Base-by-base conservation (phyloP, 78 protist genomes). In the Chrysochromulina parva region DNA sequence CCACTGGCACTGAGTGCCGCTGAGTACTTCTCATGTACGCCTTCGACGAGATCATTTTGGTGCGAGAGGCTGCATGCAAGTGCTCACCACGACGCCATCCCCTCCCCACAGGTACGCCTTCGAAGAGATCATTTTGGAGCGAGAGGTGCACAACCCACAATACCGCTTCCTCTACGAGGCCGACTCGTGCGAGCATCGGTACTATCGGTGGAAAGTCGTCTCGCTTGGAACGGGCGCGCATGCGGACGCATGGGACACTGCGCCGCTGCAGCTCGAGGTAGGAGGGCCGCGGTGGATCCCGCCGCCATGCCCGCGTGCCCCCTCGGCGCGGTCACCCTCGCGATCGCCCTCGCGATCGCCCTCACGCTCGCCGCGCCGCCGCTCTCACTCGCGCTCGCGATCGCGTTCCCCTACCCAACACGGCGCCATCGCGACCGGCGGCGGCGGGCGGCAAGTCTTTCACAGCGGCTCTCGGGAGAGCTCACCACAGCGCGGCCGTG, bases 191-290 rank as follows among this genome's bases (percentile, higher is more conserved):
- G 89, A 59, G 69, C 71, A 62, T 38, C 52, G 22, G 48, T 85
- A 85, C 89, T 85, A 85, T 58, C 65, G 66, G 55, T 85, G 89
- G 89, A 59, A 62, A 1, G 88, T 82, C 52, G 48, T 66, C 62
- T 58, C 62, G 62, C 62, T 58, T 14, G 11, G 85, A 0, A 28
- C 14, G 59, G 58, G 88, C 69, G 88, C 57, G 57, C 3, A 47
- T 1, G 24, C 47, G 88, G 55, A 55, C 24, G 88, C 59, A 20
- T 82, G 88, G 88, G 67, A 59, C 73, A n/a, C 66, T 4, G 60
- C 73, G 53, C 58, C 88, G 16, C 58, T 82, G 24, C 88, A 7
- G 26, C 59, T 82, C 26, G 48, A 69, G 78, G 48, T 50, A 5
- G 78, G 48, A 10, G 78, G 78, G 50, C 52, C 50, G 52, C 5